Base-by-base conservation (phyloP, 2,329 filamentous ascomycete species). In the Neospermospora avenae region DNA sequence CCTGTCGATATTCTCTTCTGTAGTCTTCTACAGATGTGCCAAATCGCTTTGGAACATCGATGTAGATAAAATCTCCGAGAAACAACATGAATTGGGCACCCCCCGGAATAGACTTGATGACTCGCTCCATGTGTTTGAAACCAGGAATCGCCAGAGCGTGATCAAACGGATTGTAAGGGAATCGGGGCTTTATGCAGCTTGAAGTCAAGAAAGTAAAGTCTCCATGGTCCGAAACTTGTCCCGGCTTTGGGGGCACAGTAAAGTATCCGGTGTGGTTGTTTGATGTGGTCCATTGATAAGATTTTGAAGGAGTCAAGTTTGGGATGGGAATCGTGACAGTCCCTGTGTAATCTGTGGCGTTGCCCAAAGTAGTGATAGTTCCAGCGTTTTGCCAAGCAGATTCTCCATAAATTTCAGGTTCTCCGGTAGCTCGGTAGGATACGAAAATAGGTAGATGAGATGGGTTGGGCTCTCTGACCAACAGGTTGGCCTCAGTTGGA, bases 141-240 rank as follows among this genome's bases (percentile, higher is more conserved):
- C 95, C 95, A 0, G 88, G 88, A 48, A 97, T 89, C 11, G 88
- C 82, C 2, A 98, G 80, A 0, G 93, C 85, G 71, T 97, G 91
- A 41, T 91, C 84, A n/a, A 92, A 75, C 0, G 91, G 89, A 45
- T 83, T 90, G 75, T 99, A 99, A 0, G 95, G 95, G 58, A 98
- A 91, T 18, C 91, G 88, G 89, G 70, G 88, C 68, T 97, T 90
- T 69, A 98, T 91, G 75, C 95, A 99, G 44, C 91, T 96, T 0
- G 91, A 95, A 3, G 93, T 91, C 7, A 98, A 77, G 72, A 99
- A 99, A 0, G 91, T 96, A 68, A 96, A 93, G 59, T 85, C 87
- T 42, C 87, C 87, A 53, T 86, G 81, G 45, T 81, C 81, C 0
- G 85, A 82, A 64, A 83, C 80, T 1, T 82, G 79, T 11, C 92